Base-by-base conservation (phyloP, 1,139 yeast species). In the Meyerozyma athensensis region DNA sequence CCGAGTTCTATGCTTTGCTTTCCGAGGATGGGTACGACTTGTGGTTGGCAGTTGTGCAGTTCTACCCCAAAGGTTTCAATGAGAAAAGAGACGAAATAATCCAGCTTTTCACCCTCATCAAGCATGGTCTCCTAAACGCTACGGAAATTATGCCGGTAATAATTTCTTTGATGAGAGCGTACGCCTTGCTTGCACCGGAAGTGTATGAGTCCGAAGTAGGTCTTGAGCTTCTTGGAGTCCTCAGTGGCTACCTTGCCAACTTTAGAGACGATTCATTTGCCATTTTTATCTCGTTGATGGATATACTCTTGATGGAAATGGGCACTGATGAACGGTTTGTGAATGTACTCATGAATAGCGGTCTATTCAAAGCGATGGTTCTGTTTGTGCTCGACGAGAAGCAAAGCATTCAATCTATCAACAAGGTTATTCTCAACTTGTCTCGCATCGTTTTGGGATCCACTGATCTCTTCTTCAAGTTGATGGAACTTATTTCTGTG, bases 21-120 rank as follows among this genome's bases (percentile, higher is more conserved):
- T 70, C 84, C 20, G 97, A 92, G 52, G 98, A 92, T 58, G 97
- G 95, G 0, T 79, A 79, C 51, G 95, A 86, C 37, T 64, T 92
- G 37, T 90, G 97, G 97, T 65, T 76, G 28, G 72, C 83, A 0
- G 54, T 87, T 4, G 58, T 90, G 36, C 85, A 80, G 43, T 80
- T 81, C 38, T 57, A 62, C 35, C 79, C 79, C 1, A 38, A 52
- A 19, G 32, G 20, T 8, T 47, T 49, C 14, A 45, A 49, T 2
- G 53, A 49, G 26, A 54, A 49, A 16, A 48, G 50, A 17, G 50
- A 54, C 5, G 47, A 50, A 33, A 60, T 61, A 7, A 51, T 73
- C 4, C 62, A 64, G 18, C 49, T 69, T 20, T 68, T 80, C 40
- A 72, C 70, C 3, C 54, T 76, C 40, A 53, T 79, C 16, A 59